A percentile compares a stretch with the other conserved stretches of the same genome.
phyloP scores from a whole-genome alignment of 202 grass and related monocot species.

The Elaeis oleifera region DNA sequence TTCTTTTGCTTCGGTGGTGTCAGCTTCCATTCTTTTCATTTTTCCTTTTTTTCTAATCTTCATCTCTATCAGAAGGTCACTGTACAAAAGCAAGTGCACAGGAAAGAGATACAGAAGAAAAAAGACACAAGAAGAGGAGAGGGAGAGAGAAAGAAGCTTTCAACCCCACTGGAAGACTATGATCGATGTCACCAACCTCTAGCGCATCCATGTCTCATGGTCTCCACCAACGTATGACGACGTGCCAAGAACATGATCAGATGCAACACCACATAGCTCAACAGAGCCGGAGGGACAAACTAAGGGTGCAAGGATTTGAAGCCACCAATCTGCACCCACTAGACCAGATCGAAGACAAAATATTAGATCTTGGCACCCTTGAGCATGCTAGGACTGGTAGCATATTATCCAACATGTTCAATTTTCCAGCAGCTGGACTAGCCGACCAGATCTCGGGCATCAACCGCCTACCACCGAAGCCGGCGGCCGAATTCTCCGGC shows the following conservation, averaged over 20 bases:
- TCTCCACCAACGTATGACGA: slow-evolving; percentile 62
- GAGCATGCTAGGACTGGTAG: slow-evolving; percentile 33
- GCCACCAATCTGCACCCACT: slow-evolving; percentile 33
- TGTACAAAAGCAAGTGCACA: slow-evolving; percentile 35
- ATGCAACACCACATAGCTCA: slow-evolving; percentile 71
- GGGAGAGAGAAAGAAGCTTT: slow-evolving; percentile 1
- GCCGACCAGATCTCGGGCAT: slow-evolving; percentile 58
- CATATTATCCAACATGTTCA: slow-evolving; percentile 77
- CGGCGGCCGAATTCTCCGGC: slow-evolving; percentile 16
- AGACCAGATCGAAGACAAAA: slow-evolving; percentile 43
- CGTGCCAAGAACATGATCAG: slow-evolving; percentile 24
- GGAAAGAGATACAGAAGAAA: slow-evolving; percentile 9
- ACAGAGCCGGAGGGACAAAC: slow-evolving; percentile 80
- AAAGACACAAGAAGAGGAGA: slow-evolving; percentile 40
- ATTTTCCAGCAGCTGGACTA: slow-evolving; percentile 45
- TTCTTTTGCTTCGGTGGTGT: slow-evolving; percentile 34
- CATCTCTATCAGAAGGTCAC: slow-evolving; percentile 88
- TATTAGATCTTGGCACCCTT: slow-evolving; percentile 27
- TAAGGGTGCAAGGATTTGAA: slow-evolving; percentile 69
- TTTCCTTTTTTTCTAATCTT: slow-evolving; percentile 31
- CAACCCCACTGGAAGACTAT: not conserved
- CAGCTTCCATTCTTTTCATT: not conserved
- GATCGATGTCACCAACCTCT: slow-evolving; percentile 33
- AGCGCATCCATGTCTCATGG: slow-evolving; percentile 57
- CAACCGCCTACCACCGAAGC: slow-evolving; percentile 38